Conservation (phyloP, 208 protist genomes). For the Wallacemonas sp. region DNA sequence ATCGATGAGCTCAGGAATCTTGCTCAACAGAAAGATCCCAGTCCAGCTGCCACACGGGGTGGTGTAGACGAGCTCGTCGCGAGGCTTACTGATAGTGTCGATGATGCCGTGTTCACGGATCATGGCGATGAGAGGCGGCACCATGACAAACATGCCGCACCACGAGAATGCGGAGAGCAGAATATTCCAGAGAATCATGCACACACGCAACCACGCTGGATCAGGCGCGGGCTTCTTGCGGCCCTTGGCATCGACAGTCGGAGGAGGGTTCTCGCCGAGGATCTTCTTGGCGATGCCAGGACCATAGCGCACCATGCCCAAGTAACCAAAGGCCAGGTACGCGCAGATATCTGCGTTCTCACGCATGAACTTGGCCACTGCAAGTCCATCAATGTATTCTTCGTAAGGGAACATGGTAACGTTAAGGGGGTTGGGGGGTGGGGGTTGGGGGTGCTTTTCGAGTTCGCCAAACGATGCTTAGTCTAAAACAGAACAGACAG, state of each 20-base stretch:
- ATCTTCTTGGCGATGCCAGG: constrained; percentile 41
- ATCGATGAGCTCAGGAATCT: constrained; percentile 86
- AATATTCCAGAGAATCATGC: constrained; percentile 87
- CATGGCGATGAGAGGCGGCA: constrained; percentile 40
- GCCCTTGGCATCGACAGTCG: constrained; percentile 20
- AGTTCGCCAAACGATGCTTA: too few relatives aligned
- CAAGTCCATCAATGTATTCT: constrained; percentile 38
- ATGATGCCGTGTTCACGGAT: constrained; percentile 37
- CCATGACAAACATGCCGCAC: constrained; percentile 57
- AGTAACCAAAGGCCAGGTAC: constrained; percentile 45
- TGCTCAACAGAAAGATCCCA: constrained; percentile 74
- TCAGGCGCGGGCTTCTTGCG: constrained; percentile 28
- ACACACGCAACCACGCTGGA: constrained; percentile 52
- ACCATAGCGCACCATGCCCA: constrained; percentile 52
- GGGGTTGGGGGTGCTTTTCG: not conserved
- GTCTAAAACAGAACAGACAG: not conserved
- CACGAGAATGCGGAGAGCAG: constrained; percentile 80
- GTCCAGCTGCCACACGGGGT: constrained; percentile 60
- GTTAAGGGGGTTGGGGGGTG: too few relatives aligned
- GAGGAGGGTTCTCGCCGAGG: constrained; percentile 38
- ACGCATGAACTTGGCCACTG: constrained; percentile 33
- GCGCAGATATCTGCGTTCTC: constrained; percentile 34
- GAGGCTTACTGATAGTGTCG: constrained; percentile 55
- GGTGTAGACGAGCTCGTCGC: constrained; percentile 48
- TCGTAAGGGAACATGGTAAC: constrained; percentile 31